These are phyloP conservation scores for Tolypocladium paradoxum DNA, from an alignment of 2,329 filamentous ascomycete species.

Conservation along the genomic window DNA sequence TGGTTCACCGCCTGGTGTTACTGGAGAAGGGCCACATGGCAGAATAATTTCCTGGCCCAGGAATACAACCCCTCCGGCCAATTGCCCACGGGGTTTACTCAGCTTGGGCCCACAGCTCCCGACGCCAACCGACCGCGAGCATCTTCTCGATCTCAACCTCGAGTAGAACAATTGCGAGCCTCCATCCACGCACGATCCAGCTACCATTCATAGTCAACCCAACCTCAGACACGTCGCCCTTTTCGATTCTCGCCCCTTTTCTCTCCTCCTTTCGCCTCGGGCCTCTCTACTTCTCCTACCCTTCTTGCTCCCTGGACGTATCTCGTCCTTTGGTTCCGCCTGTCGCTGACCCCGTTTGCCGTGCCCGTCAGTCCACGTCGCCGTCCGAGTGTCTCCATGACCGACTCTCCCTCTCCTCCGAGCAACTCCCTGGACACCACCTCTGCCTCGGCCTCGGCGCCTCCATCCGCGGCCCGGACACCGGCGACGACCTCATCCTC, in stretches of 20 bases:
- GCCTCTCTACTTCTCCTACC: not conserved
- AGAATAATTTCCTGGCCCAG: no score
- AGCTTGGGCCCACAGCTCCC: no score
- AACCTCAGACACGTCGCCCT: not conserved
- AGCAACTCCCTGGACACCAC: not conserved
- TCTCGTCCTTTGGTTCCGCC: not conserved
- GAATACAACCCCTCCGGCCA: no score
- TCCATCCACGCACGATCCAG: no score
- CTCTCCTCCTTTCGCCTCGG: not conserved
- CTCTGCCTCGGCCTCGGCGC: not conserved
- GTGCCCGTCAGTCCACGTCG: not conserved
- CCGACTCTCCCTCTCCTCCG: not conserved
- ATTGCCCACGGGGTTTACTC: no score
- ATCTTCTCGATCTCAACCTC: no score
- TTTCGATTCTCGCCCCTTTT: not conserved
- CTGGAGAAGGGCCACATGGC: no score
- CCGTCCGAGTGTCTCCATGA: not conserved
- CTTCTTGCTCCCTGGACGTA: not conserved
- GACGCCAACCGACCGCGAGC: no score
- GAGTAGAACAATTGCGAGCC: no score
- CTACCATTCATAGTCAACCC: not conserved
- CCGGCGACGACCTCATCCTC: not conserved
- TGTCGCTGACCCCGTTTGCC: not conserved
- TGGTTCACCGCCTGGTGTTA: no score
- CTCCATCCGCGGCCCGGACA: not conserved